Evolutionary conservation across 345 rosid genomes (phyloP), one percentile per base, ranked within the genome.

Genomic region (Limnanthes douglasii): DNA sequence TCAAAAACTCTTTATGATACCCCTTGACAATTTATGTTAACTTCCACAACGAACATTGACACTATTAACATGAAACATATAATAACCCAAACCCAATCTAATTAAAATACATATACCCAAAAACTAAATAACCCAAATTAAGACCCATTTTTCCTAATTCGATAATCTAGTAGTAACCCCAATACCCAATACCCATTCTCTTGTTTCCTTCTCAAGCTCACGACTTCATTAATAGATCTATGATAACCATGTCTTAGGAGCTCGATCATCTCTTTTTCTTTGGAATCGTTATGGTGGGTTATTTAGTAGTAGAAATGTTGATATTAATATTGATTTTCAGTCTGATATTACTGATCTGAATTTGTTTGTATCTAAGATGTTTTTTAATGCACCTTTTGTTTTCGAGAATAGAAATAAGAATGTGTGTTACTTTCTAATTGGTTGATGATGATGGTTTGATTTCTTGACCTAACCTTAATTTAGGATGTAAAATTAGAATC

Each of bases 281-380:
- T 30, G 93, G 95, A 54, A 48, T 88, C 53, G 95, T 78, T 39
- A 76, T 79, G 30, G 76, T 60, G 97, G 95, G 43, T 56, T 88
- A 61, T 72, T 72, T 71, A 46, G 90, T 60, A 64, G 73, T 31
- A 67, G 83, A 43, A 78, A 53, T 56, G 51, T 41, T 26, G 75
- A 64, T 5, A 29, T 41, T 19, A 43, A 28, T 5, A 19, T 46
- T 46, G 82, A 52, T 37, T 39, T 32, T 1, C 15, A 51, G 18
- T 21, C 3, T 8, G 31, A 30, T 22, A 33, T 29, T 24, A 79
- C 57, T 40, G 70, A 68, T 49, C 46, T 43, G 46, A 48, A 55
- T 43, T 47, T 70, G 0, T 43, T 62, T 45, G 71, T 64, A 22
- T 51, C 73, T 60, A 65, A 50, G 13, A 51, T 70, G 46, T 57